Evolutionary conservation across 2,329 filamentous ascomycete species (phyloP).

Genomic region (Colletotrichum sublineola): DNA sequence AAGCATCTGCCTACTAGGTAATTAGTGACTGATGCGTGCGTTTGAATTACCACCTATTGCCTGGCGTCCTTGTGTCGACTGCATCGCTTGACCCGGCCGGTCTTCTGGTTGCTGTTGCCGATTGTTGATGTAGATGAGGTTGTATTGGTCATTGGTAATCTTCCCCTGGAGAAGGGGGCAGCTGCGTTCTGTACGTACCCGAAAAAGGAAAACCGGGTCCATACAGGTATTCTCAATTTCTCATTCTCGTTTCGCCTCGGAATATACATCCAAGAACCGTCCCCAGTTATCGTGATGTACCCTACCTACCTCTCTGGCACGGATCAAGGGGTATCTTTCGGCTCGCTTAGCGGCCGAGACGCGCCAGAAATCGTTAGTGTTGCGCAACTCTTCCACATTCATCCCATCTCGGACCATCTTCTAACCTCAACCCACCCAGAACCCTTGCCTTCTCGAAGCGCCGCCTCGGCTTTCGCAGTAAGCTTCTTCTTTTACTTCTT

Average conservation of each 20-base stretch:
- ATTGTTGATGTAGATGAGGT: background rate
- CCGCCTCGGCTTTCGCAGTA: slow-evolving; percentile 21
- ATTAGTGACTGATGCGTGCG: slow-evolving; percentile 17
- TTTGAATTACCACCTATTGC: slow-evolving; percentile 12
- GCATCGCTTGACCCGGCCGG: background rate
- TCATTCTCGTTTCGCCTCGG: background rate
- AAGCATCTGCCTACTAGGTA: slow-evolving; percentile 15
- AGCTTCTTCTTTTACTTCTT: slow-evolving; percentile 20
- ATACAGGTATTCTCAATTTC: background rate
- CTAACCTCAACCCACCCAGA: slow-evolving; percentile 27
- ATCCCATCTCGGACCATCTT: slow-evolving; percentile 37
- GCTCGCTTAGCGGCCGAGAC: slow-evolving; percentile 42
- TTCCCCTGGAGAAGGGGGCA: slow-evolving; percentile 1
- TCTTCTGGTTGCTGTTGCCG: background rate
- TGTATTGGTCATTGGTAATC: slow-evolving; percentile 19
- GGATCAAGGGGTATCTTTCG: slow-evolving; percentile 32
- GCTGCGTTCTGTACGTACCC: background rate
- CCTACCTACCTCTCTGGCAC: slow-evolving; percentile 17
- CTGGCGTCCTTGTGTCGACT: slow-evolving; percentile 3
- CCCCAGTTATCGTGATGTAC: background rate
- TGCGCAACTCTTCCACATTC: slow-evolving; percentile 39
- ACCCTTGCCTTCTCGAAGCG: slow-evolving; percentile 35
- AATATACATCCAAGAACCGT: background rate
- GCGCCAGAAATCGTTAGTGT: slow-evolving; percentile 40
- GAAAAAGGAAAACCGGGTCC: background rate